These are phyloP conservation scores for Morella rubra DNA, from an alignment of 306 rosid species.

Conservation along the genomic window DNA sequence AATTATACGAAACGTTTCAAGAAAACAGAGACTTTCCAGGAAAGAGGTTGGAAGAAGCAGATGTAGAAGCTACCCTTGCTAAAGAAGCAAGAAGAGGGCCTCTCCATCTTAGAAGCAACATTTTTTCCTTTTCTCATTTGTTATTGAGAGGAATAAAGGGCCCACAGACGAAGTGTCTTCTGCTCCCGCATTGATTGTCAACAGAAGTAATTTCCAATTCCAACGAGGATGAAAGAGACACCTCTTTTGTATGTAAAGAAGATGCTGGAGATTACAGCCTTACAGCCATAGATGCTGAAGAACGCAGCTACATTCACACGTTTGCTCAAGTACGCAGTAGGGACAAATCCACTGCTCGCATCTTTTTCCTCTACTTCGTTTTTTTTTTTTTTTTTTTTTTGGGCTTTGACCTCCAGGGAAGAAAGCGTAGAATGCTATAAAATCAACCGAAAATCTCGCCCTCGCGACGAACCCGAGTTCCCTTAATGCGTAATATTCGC, in stretches of 20 bases:
- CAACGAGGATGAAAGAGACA: slow-evolving; percentile 24
- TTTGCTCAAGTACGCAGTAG: no score
- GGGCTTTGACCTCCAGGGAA: no score
- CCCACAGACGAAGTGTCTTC: slow-evolving; percentile 5
- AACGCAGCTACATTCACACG: no score
- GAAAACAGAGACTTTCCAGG: neutral
- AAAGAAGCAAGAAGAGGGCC: slow-evolving; percentile 8
- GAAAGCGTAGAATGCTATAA: neutral
- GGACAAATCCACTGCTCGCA: no score
- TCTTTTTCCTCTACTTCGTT: no score
- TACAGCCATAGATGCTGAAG: neutral
- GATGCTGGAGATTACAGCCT: neutral
- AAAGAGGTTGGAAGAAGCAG: slow-evolving; percentile 13
- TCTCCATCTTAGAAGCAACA: neutral
- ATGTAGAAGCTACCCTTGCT: slow-evolving; percentile 9
- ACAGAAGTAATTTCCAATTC: slow-evolving; percentile 32
- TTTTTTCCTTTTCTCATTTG: neutral
- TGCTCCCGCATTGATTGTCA: slow-evolving; percentile 22
- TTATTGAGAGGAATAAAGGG: neutral
- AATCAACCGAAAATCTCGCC: neutral
- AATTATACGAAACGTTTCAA: neutral
- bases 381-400: no score
- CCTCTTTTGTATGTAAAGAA: slow-evolving; percentile 3
- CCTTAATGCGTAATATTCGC: neutral
- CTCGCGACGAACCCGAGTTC: neutral